A percentile compares a stretch with the other conserved stretches of the same genome.
phyloP scores from a whole-genome alignment of 257 asterid species.

The Mitragyna speciosa region DNA sequence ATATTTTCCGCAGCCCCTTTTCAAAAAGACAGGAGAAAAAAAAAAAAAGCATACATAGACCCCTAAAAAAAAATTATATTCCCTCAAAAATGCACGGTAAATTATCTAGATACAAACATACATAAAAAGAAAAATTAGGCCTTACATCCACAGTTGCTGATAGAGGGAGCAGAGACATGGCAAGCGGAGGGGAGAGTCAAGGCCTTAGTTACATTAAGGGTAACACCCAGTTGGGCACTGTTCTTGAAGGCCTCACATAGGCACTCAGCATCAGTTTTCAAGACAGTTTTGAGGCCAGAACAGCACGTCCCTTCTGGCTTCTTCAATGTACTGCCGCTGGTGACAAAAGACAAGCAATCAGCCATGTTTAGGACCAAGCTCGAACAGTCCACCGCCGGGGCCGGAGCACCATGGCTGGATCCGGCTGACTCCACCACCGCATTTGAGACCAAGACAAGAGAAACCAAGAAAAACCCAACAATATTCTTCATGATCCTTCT shows the following conservation, averaged over 20 bases:
- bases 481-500: neutral
- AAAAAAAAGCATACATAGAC: neutral
- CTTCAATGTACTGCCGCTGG: conserved; percentile 54
- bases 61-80: neutral
- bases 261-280: conserved; percentile 70
- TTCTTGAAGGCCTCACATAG: conserved; percentile 73
- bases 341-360: conserved; percentile 72
- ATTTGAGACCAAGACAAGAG: neutral
- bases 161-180: conserved; percentile 73
- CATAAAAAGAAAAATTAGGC: neutral
- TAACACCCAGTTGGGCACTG: conserved; percentile 81
- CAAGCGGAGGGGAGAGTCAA: conserved; percentile 78
- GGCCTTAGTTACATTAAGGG: conserved; percentile 73
- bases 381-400: conserved; percentile 77
- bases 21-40: neutral
- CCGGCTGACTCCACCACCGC: conserved; percentile 36
- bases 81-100: neutral
- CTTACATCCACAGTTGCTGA: conserved; percentile 72
- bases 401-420: conserved; percentile 55
- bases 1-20: neutral
- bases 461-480: neutral
- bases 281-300: conserved; percentile 68
- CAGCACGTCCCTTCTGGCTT: conserved; percentile 76
- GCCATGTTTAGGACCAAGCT: conserved; percentile 60
- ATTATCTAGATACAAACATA: neutral